phyloP scores from a whole-genome alignment of 2,329 filamentous ascomycete genomes.

The Monascus ruber region DNA sequence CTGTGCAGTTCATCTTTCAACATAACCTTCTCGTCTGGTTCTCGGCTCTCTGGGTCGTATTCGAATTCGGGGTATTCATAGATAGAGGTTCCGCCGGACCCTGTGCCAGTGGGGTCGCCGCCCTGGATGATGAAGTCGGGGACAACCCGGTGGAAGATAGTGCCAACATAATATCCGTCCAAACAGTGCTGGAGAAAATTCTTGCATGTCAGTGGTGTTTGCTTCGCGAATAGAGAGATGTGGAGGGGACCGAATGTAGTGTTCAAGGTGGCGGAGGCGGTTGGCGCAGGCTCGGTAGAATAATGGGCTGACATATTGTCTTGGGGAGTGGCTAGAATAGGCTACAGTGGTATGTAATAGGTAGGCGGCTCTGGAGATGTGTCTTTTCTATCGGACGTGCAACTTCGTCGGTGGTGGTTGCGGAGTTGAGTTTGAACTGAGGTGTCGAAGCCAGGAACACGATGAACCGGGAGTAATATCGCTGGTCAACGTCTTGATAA shows the following conservation, averaged over 20 bases:
- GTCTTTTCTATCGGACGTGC: background rate
- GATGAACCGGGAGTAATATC: too few species aligned
- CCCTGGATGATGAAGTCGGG: constrained; percentile 90
- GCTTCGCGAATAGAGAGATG: constrained; percentile 89
- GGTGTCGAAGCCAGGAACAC: too few species aligned
- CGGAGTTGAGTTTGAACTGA: too few species aligned
- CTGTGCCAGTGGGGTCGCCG: constrained; percentile 86
- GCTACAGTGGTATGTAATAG: background rate
- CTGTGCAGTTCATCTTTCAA: constrained; percentile 89
- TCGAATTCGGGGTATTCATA: constrained; percentile 57
- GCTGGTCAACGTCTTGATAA: too few species aligned
- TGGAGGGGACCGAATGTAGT: constrained; percentile 83
- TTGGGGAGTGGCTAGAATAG: background rate
- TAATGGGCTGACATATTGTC: constrained; percentile 75
- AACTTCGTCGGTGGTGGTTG: too few species aligned
- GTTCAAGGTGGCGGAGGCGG: constrained; percentile 79
- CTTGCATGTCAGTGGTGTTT: constrained; percentile 79
- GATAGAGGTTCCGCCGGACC: constrained; percentile 82
- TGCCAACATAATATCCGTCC: constrained; percentile 90
- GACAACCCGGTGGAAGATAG: constrained; percentile 85
- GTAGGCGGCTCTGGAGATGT: background rate
- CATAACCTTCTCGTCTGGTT: constrained; percentile 42
- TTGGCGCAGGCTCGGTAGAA: constrained; percentile 89
- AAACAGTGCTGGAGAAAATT: constrained; percentile 94
- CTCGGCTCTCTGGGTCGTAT: constrained; percentile 44